Conservation (phyloP, 2,329 filamentous ascomycete genomes). For the Fusarium metavorans region DNA sequence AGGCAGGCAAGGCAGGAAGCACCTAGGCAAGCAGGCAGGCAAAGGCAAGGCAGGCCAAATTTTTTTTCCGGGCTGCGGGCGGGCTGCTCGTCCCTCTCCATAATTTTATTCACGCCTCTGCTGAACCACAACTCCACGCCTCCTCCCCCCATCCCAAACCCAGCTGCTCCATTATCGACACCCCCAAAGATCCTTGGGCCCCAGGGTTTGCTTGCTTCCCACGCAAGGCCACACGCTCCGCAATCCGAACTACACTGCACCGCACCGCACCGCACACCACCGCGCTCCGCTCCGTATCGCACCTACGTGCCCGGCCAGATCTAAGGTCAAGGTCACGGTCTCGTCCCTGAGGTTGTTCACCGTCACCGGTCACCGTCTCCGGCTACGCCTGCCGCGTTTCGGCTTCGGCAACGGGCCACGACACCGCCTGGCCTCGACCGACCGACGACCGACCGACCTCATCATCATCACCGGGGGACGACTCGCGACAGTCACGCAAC, state of each 20-base stretch:
- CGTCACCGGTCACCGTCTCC: constrained; percentile 36
- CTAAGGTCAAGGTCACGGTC: constrained; percentile 32
- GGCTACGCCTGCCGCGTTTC: constrained; percentile 25
- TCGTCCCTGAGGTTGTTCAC: constrained; percentile 24
- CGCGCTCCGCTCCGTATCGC: constrained; percentile 41
- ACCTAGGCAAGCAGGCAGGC: constrained; percentile 12
- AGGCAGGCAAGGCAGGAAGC: constrained; percentile 33
- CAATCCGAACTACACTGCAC: constrained; percentile 41
- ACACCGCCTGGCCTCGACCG: constrained; percentile 27
- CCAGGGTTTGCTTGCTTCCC: constrained; percentile 45
- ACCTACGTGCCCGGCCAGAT: constrained; percentile 37
- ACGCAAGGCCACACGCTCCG: constrained; percentile 38
- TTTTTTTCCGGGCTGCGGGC: constrained; percentile 35
- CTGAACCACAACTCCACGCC: constrained; percentile 53
- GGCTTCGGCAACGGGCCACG: constrained; percentile 36
- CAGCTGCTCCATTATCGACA: constrained; percentile 54
- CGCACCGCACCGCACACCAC: constrained; percentile 33
- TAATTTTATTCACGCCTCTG: constrained; percentile 52
- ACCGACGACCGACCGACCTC: constrained; percentile 6
- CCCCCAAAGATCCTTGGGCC: constrained; percentile 50
- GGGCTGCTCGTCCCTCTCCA: constrained; percentile 34
- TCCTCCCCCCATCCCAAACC: constrained; percentile 49
- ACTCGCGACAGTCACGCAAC: constrained; percentile 24
- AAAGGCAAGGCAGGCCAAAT: constrained; percentile 2
- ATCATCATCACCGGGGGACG: constrained; percentile 25